These are phyloP conservation scores for Nakaseomyces delphensis DNA, from an alignment of 1,139 yeast genomes.

Conservation along the genomic window DNA sequence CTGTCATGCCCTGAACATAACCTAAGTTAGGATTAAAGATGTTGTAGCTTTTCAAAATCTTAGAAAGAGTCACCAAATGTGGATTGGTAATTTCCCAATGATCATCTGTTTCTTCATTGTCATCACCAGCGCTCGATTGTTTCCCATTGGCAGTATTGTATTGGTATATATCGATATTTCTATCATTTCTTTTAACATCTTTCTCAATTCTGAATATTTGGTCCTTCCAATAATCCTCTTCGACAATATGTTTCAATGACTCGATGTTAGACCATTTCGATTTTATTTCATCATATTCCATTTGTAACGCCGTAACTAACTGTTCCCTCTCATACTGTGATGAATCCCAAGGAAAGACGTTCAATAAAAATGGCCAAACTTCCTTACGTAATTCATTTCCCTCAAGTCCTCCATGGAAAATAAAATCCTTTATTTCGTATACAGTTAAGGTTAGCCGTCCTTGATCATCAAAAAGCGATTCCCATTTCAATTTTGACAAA, in stretches of 20 bases:
- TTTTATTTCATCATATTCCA: conserved; percentile 58
- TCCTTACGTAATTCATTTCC: conserved; percentile 48
- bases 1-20: conserved; percentile 98
- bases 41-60: conserved; percentile 77
- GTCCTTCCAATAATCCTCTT: conserved; percentile 74
- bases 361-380: conserved; percentile 82
- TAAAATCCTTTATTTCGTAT: conserved; percentile 66
- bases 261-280: conserved; percentile 43
- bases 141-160: conserved; percentile 34
- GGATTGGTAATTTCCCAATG: conserved; percentile 55
- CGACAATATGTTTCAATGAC: conserved; percentile 36
- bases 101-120: conserved; percentile 46
- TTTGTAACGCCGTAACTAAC: conserved; percentile 46
- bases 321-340: conserved; percentile 58
- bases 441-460: conserved; percentile 70
- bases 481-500: conserved; percentile 63
- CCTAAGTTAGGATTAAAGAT: conserved; percentile 78
- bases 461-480: conserved; percentile 64
- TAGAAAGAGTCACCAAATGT: conserved; percentile 63
- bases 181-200: conserved; percentile 87
- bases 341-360: conserved; percentile 85
- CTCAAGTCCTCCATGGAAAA: conserved; percentile 85
- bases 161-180: conserved; percentile 59
- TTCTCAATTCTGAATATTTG: conserved; percentile 85
- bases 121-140: conserved; percentile 32